Conservation (phyloP, 192 early-diverging fungal species). For the Glomus cerebriforme region DNA sequence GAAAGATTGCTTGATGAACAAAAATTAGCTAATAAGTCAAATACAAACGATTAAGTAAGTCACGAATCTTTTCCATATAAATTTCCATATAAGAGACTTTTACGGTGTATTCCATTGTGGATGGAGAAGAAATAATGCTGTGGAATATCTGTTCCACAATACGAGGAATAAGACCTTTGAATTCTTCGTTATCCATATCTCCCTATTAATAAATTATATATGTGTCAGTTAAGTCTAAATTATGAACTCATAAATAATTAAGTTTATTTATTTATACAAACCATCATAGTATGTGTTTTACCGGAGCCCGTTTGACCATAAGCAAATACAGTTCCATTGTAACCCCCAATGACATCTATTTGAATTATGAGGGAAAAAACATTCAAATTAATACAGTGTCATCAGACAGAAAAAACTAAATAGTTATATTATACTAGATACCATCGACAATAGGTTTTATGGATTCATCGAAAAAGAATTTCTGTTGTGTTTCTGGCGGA, state of each 20-base stretch:
- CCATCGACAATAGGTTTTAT: constrained; percentile 92
- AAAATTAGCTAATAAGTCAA: background rate
- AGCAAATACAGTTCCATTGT: constrained; percentile 99
- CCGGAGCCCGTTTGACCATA: constrained; percentile 99
- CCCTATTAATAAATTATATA: constrained; percentile 56
- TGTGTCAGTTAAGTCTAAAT: background rate
- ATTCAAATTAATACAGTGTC: background rate
- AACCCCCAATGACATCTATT: constrained; percentile 92
- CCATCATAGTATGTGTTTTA: constrained; percentile 97
- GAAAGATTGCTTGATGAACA: background rate
- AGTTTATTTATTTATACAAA: constrained; percentile 29
- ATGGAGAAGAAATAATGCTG: constrained; percentile 87
- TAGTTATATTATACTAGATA: constrained; percentile 42
- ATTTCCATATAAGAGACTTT: constrained; percentile 99
- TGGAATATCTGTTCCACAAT: constrained; percentile 95
- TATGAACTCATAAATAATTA: background rate
- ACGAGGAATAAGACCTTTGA: constrained; percentile 96
- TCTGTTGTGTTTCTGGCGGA: constrained; percentile 79
- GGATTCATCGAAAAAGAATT: constrained; percentile 88
- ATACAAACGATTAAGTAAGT: constrained; percentile 84
- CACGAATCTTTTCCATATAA: constrained; percentile 99
- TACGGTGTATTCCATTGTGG: constrained; percentile 96
- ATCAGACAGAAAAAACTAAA: background rate
- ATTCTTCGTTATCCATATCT: constrained; percentile 88
- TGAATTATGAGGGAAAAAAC: background rate